phyloP scores from a whole-genome alignment of 768 basidiomycete species.

The Tephrocybe sp. region DNA sequence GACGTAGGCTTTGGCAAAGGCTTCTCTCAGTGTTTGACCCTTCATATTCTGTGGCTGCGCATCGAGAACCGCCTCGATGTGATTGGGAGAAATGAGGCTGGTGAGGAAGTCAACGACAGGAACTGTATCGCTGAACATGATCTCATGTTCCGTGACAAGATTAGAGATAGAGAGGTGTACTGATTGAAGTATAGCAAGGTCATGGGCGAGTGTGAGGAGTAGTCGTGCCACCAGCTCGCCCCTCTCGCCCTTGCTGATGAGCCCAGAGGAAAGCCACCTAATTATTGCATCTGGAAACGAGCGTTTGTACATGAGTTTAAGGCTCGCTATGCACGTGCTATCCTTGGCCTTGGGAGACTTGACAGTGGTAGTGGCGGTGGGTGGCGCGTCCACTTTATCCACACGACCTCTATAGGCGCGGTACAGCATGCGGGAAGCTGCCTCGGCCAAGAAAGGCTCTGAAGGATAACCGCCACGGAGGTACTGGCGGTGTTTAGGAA shows the following conservation, averaged over 20 bases:
- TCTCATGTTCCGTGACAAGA: not conserved
- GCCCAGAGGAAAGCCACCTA: not conserved
- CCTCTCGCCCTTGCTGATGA: not conserved
- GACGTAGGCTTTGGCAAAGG: not conserved
- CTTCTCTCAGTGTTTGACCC: not conserved
- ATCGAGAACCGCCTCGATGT: not conserved
- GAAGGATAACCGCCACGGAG: slow-evolving; percentile 1
- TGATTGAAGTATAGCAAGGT: not conserved
- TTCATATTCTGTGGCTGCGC: not conserved
- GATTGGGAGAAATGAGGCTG: not conserved
- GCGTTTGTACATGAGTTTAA: too few relatives aligned
- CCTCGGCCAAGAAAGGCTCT: slow-evolving; percentile 4
- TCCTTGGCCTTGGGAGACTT: too few relatives aligned
- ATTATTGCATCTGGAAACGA: not conserved
- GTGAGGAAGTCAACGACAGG: not conserved
- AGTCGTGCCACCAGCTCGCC: slow-evolving; percentile 7
- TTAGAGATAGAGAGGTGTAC: not conserved
- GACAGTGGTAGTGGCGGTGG: too few relatives aligned
- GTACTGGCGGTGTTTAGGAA: slow-evolving; percentile 1
- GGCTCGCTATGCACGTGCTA: too few relatives aligned
- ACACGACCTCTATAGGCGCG: not conserved
- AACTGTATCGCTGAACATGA: not conserved
- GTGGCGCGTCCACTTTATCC: not conserved
- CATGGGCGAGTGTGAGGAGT: slow-evolving; percentile 1
- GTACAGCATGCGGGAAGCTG: not conserved